Conservation (phyloP, 306 rosid genomes). For the Rosa multiflora region DNA sequence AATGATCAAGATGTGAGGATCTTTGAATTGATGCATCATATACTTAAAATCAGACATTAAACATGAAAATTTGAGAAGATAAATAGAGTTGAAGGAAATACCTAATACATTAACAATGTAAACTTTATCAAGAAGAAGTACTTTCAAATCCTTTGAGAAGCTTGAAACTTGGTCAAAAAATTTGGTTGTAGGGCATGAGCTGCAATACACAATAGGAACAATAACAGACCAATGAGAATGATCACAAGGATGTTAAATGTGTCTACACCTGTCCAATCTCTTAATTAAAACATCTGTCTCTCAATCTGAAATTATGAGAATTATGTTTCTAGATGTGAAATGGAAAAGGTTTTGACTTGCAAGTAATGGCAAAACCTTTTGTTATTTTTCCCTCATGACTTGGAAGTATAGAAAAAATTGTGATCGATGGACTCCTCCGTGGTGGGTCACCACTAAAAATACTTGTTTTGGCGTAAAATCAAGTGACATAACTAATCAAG, state of each 20-base stretch:
- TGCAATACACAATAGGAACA: constrained; percentile 32
- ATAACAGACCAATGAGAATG: not conserved
- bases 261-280: not conserved
- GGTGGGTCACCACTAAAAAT: not conserved
- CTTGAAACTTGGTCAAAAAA: constrained; percentile 48
- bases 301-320: not conserved
- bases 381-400: not conserved
- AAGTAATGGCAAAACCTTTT: not conserved
- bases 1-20: not conserved
- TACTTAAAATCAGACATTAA: not conserved
- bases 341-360: not conserved
- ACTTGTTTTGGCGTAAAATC: not conserved
- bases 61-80: constrained; percentile 8
- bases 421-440: not conserved
- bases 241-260: not conserved
- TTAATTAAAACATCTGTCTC: not conserved
- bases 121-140: constrained; percentile 71
- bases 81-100: constrained; percentile 34
- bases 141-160: constrained; percentile 64
- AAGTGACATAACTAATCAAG: not conserved
- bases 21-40: not conserved
- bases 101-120: constrained; percentile 78
- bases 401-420: not conserved
- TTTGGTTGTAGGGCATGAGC: constrained; percentile 41
- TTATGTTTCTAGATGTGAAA: not conserved